These are phyloP conservation scores for Solanum appendiculatum DNA, from an alignment of 257 asterid genomes.

Conservation along the genomic window DNA sequence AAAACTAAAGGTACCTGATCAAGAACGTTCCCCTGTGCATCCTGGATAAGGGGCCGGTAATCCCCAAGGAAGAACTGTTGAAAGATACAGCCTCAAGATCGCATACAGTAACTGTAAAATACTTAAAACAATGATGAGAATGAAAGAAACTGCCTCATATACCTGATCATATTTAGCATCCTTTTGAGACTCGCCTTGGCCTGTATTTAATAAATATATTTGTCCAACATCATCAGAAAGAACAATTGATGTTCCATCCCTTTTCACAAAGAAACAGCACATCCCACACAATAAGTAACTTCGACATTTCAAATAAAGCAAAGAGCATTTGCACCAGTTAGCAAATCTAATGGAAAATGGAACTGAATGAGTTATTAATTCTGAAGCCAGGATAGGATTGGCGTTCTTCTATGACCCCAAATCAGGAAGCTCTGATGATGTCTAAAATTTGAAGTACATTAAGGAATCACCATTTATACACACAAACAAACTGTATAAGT, in stretches of 20 bases:
- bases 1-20: conserved; percentile 60
- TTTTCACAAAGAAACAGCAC: conserved; percentile 29
- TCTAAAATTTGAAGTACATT: not conserved
- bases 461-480: not conserved
- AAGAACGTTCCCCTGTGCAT: conserved; percentile 68
- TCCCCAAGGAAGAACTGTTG: conserved; percentile 97
- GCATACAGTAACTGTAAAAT: not conserved
- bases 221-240: conserved; percentile 99
- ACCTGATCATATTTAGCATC: conserved; percentile 99
- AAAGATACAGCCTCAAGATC: conserved; percentile 24
- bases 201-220: conserved; percentile 84
- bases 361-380: not conserved
- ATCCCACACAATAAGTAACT: not conserved
- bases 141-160: not conserved
- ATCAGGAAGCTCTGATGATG: not conserved
- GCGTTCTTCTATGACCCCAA: not conserved
- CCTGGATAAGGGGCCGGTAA: conserved; percentile 85
- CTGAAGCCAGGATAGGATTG: not conserved
- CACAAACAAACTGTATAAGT: not conserved
- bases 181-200: conserved; percentile 94
- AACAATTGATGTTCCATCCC: conserved; percentile 98
- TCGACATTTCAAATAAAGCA: not conserved
- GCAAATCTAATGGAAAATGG: not conserved
- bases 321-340: not conserved
- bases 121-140: not conserved